Percentiles rank a stretch among this genome's conserved stretches.
Conservation (phyloP, 306 rosid genomes). For the Begonia peltatifolia region DNA sequence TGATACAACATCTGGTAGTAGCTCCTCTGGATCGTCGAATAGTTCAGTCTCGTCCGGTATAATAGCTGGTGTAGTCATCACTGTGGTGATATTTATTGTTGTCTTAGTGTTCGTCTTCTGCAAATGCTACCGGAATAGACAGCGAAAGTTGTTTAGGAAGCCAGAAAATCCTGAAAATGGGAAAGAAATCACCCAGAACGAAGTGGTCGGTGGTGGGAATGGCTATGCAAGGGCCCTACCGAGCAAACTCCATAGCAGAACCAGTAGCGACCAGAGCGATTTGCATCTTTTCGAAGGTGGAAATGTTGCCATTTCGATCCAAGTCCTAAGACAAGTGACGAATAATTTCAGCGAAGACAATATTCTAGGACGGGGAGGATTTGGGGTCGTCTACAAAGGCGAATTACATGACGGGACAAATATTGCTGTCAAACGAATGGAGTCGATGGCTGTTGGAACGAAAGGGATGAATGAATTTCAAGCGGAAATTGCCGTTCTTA, state of each 20-base stretch:
- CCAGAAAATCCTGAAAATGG: background rate
- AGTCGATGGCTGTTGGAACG: background rate
- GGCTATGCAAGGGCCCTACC: background rate
- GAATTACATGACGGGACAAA: conserved; percentile 1
- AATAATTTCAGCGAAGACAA: conserved; percentile 1
- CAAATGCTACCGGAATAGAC: background rate
- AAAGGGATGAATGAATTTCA: background rate
- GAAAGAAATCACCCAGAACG: background rate
- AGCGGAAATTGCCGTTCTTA: background rate
- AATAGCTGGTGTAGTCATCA: background rate
- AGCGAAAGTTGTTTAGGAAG: background rate
- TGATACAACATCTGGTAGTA: conserved; percentile 14
- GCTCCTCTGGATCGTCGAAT: conserved; percentile 5
- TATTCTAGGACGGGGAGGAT: background rate
- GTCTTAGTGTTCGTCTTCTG: background rate
- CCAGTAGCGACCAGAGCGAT: background rate
- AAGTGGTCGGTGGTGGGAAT: background rate
- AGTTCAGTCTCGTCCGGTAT: background rate
- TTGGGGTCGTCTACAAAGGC: background rate
- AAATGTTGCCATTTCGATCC: conserved; percentile 1
- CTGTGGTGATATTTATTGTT: background rate
- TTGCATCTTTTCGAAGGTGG: conserved; percentile 1
- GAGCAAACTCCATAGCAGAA: background rate
- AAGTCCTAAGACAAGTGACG: background rate
- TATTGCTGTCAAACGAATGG: background rate